Percentiles rank a stretch among this genome's conserved stretches.
These are phyloP conservation scores for Conringia planisiliqua DNA, from an alignment of 345 rosid species.

Conservation along the genomic window DNA sequence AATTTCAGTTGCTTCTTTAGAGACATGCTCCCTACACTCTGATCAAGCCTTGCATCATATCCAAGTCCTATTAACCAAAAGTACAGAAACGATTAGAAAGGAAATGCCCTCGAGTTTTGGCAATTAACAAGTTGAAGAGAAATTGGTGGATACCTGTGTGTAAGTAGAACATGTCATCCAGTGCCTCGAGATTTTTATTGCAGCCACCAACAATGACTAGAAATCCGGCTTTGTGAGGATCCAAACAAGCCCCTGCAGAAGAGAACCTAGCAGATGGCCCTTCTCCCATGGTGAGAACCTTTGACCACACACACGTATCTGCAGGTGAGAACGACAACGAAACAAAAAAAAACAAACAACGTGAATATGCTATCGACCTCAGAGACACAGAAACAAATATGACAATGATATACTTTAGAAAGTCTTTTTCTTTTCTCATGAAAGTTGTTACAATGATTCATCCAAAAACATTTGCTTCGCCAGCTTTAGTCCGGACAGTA, in stretches of 20 bases:
- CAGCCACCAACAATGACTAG: slow-evolving; percentile 90
- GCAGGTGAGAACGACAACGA: slow-evolving; percentile 20
- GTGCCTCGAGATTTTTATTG: slow-evolving; percentile 89
- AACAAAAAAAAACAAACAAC: not conserved
- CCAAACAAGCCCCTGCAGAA: slow-evolving; percentile 83
- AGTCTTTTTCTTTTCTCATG: not conserved
- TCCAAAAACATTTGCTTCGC: not conserved
- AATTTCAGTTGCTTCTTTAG: slow-evolving; percentile 87
- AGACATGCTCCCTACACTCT: slow-evolving; percentile 65
- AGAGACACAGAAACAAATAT: not conserved
- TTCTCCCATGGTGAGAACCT: slow-evolving; percentile 59
- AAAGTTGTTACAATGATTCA: not conserved
- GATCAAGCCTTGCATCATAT: slow-evolving; percentile 45
- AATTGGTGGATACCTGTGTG: slow-evolving; percentile 60
- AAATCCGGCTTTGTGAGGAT: slow-evolving; percentile 71
- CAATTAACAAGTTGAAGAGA: not conserved
- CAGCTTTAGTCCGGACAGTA: not conserved
- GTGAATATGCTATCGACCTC: not conserved
- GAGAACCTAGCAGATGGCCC: slow-evolving; percentile 98
- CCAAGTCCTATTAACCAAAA: slow-evolving; percentile 50
- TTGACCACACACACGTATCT: slow-evolving; percentile 87
- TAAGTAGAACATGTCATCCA: slow-evolving; percentile 87
- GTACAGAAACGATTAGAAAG: not conserved
- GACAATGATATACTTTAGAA: slow-evolving; percentile 1
- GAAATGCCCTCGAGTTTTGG: not conserved